Evolutionary conservation across 805 yeast species (phyloP).

Genomic region (Kuraishia borneana): DNA sequence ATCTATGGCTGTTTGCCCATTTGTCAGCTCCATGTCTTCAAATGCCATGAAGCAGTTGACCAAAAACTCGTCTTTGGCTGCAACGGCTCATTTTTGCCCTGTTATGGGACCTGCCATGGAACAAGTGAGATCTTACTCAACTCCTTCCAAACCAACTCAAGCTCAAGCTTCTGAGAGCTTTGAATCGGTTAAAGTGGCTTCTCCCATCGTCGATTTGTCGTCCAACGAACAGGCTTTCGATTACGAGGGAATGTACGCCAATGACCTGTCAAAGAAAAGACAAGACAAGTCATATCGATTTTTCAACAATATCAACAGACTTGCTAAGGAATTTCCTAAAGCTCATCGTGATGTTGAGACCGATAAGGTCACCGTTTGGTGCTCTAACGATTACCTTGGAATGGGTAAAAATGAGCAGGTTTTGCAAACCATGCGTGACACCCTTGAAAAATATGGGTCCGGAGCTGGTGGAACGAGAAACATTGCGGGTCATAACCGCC

Average conservation of each 20-base stretch:
- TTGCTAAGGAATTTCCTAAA: slow-evolving; percentile 86
- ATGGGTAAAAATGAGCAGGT: slow-evolving; percentile 80
- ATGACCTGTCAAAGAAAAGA: slow-evolving; percentile 65
- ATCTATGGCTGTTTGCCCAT: slow-evolving; percentile 77
- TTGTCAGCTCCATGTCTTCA: slow-evolving; percentile 48
- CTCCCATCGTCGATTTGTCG: slow-evolving; percentile 18
- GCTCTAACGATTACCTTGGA: slow-evolving; percentile 95
- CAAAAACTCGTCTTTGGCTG: slow-evolving; percentile 29
- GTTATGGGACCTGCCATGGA: slow-evolving; percentile 74
- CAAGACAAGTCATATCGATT: slow-evolving; percentile 87
- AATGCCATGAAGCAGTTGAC: slow-evolving; percentile 50
- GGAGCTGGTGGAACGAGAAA: slow-evolving; percentile 99
- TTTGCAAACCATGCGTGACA: slow-evolving; percentile 61
- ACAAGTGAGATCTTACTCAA: slow-evolving; percentile 29
- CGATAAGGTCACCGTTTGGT: slow-evolving; percentile 96
- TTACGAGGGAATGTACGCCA: slow-evolving; percentile 56
- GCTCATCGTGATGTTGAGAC: slow-evolving; percentile 73
- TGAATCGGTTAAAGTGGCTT: slow-evolving; percentile 4
- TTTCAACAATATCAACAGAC: slow-evolving; percentile 93
- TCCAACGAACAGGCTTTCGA: slow-evolving; percentile 51
- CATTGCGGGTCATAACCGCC: slow-evolving; percentile 93
- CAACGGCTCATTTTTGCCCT: slow-evolving; percentile 74
- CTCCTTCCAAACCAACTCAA: slow-evolving; percentile 30
- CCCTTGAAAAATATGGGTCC: slow-evolving; percentile 85
- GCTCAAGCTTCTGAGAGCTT: slow-evolving; percentile 32